phyloP scores from a whole-genome alignment of 192 early-diverging fungal genomes.

The Kickxella alabastrina region DNA sequence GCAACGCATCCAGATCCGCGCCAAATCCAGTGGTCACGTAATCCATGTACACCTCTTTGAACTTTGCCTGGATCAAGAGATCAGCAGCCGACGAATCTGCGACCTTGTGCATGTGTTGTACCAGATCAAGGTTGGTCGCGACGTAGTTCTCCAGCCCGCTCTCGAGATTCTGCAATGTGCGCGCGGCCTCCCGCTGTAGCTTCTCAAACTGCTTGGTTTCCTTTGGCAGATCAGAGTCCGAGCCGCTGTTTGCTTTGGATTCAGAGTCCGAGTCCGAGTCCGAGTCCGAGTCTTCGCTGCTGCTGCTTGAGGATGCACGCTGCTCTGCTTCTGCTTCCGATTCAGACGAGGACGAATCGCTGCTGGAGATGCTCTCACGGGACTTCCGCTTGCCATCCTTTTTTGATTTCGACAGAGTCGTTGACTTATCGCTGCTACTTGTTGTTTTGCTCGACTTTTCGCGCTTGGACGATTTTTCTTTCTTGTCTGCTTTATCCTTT shows the following conservation, averaged over 20 bases:
- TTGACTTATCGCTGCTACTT: neutral
- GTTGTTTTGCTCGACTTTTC: conserved; percentile 6
- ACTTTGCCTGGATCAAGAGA: conserved; percentile 13
- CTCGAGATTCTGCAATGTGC: conserved; percentile 5
- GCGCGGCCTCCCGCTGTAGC: conserved; percentile 10
- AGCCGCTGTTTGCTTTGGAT: conserved; percentile 1
- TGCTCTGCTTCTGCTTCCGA: no score
- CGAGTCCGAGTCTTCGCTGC: no score
- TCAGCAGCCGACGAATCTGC: conserved; percentile 1
- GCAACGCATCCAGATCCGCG: conserved; percentile 34
- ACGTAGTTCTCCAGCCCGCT: conserved; percentile 14
- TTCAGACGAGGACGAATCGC: no score
- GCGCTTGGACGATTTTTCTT: conserved; percentile 12
- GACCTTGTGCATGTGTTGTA: conserved; percentile 6
- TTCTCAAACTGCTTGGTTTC: conserved; percentile 10
- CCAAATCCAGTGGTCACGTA: conserved; percentile 43
- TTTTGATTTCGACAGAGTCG: no score
- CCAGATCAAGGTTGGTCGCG: conserved; percentile 35
- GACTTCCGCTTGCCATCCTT: no score
- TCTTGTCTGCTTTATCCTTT: conserved; percentile 2
- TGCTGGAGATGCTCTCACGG: no score
- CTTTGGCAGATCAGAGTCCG: no score
- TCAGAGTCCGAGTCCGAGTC: conserved; percentile 13
- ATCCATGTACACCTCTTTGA: conserved; percentile 48
- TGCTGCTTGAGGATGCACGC: no score